Base-by-base conservation (phyloP, 2,329 filamentous ascomycete genomes). In the Penicillium brevicompactum region DNA sequence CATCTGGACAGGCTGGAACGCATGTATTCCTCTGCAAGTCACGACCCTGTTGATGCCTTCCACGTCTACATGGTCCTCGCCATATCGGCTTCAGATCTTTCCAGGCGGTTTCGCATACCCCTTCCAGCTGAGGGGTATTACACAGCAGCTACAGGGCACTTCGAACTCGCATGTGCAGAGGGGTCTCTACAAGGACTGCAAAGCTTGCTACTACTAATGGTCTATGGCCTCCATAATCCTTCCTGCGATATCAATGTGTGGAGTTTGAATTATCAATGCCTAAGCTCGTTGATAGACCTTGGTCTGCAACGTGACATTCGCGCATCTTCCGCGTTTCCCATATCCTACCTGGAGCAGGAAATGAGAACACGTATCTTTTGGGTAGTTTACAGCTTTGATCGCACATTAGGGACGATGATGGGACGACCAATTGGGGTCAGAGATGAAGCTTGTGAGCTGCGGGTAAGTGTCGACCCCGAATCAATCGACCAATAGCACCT, bases 341-440 rank as follows among this genome's bases (percentile, higher is more conserved):
- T 84, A 2, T 78, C 80, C 0, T 58, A 80, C 0, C 57, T 83
- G 0, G 76, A 81, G 6, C 80, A 82, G 40, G 81, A 84, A 57
- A 79, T 83, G 75, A 70, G 82, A n/a, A 81, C 80, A 0, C 70
- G 82, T 2, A 76, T 83, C 4, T 84, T 84, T 46, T 84, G 82
- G 82, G 78, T 80, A 0, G 78, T 81, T 3, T 81, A 82, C 24
- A 78, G 73, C 0, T 70, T 84, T 4, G 82, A 84, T 53, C 73
- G 82, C 13, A 77, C 74, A 0, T 71, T 84, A 32, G 78, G 78
- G 2, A 84, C 81, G 0, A 83, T 82, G 69, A 81, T 84, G 80
- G 82, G 82, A 0, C 73, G 82, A 1, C 82, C 82, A 0, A 81
- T 84, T 48, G 81, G 81, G 0, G 61, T 84, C 2, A 71, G 82